phyloP scores from a whole-genome alignment of 192 early-diverging fungal genomes.

The Diversispora epigaea region DNA sequence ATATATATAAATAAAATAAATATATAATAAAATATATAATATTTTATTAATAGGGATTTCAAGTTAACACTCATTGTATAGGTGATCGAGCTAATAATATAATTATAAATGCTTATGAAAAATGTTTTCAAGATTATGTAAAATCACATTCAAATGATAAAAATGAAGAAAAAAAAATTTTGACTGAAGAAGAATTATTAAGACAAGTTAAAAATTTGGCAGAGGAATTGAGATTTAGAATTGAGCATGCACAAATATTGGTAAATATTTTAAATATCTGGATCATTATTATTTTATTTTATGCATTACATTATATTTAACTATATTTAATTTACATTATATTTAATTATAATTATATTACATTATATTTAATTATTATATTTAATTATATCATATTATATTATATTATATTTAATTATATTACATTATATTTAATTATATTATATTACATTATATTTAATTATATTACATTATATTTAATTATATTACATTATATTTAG shows the following conservation, averaged over 20 bases:
- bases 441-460: no score
- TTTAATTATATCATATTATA: neutral
- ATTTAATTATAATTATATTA: neutral
- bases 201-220: constrained; percentile 6
- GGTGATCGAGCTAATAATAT: constrained; percentile 58
- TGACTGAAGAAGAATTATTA: constrained; percentile 1
- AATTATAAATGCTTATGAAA: constrained; percentile 52
- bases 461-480: neutral
- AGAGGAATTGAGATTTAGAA: constrained; percentile 40
- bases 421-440: neutral
- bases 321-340: neutral
- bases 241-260: constrained; percentile 61
- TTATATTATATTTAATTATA: neutral
- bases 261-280: constrained; percentile 26
- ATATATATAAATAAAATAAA: neutral
- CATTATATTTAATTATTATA: neutral
- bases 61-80: constrained; percentile 57
- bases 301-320: constrained; percentile 1
- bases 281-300: neutral
- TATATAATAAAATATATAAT: constrained; percentile 6
- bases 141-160: constrained; percentile 1
- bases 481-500: constrained; percentile 24
- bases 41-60: constrained; percentile 43
- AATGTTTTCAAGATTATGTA: constrained; percentile 17
- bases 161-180: neutral